A percentile compares a stretch with the other conserved stretches of the same genome.
phyloP scores from a whole-genome alignment of 805 yeast genomes.

The Cyberlindnera petersonii region DNA sequence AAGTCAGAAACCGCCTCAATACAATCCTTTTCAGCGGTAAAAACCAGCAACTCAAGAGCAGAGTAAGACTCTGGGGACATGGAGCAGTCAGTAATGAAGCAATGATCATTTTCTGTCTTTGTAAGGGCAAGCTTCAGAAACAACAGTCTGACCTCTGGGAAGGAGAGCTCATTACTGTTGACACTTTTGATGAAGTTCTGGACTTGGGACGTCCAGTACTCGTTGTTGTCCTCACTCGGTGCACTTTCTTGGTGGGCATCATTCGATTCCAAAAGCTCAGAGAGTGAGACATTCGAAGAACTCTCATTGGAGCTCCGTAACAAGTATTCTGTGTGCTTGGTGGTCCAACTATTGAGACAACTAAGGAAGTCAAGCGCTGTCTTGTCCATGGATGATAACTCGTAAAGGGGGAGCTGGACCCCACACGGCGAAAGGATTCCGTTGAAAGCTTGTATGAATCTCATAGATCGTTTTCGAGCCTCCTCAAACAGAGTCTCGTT shows the following conservation, averaged over 20 bases:
- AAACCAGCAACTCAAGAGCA: not conserved
- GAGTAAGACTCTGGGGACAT: not conserved
- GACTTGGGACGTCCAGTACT: conserved; percentile 15
- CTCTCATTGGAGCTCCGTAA: conserved; percentile 10
- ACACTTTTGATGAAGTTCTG: not conserved
- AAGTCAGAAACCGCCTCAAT: not conserved
- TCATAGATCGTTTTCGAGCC: not conserved
- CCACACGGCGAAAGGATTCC: conserved; percentile 3
- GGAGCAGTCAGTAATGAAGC: conserved; percentile 18
- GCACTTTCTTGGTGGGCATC: conserved; percentile 22
- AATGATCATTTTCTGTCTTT: conserved; percentile 11
- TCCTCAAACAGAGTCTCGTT: conserved; percentile 7
- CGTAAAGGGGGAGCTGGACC: conserved; percentile 7
- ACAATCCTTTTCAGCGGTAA: conserved; percentile 21
- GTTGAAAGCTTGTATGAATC: conserved; percentile 13
- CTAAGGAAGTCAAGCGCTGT: conserved; percentile 14
- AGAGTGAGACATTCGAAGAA: conserved; percentile 22
- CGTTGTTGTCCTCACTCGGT: conserved; percentile 6
- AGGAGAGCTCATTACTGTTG: conserved; percentile 25
- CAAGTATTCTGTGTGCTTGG: conserved; percentile 27
- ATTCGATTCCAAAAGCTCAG: conserved; percentile 31
- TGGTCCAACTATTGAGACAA: conserved; percentile 23
- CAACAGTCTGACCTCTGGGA: conserved; percentile 35
- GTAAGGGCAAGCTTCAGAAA: conserved; percentile 28
- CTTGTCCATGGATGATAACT: not conserved